Base-by-base conservation (phyloP, 306 rosid species). In the Fagus sylvatica region DNA sequence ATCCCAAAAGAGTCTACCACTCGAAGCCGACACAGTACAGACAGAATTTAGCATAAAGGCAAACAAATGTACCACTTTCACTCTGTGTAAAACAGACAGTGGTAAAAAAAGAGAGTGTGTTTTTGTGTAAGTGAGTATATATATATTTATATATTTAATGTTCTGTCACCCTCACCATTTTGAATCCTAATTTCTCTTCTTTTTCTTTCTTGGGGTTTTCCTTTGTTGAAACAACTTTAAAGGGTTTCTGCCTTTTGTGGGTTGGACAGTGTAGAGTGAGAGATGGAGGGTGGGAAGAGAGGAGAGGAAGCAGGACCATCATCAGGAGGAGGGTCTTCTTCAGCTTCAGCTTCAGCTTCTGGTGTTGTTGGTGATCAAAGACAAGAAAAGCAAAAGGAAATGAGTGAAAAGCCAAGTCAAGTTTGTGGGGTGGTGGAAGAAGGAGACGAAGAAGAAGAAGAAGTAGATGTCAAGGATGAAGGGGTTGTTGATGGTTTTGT, bases 301-400 rank as follows among this genome's bases (percentile, higher is more conserved):
- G 78, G 76, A 79, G 84, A 80, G 53, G 91, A 80, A 81, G 88
- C 88, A 74, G 97, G 96, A 66, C 89, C 93, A 55, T 84, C 98
- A 19, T 92, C 96, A 4, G 79, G 74, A 54, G 81, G 76, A 54
- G 71, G 73, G 43, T 56, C 67, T 76, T 78, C 70, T 5, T 71
- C 85, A 72, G 74, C 84, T 71, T 87, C 83, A 71, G 73, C 70
- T 7, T 71, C 81, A 60, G 77, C 84, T 75, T 87, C 83, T 72
- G 84, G 69, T 55, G 84, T 60, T 54, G 19, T 77, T 76, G 85
- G 73, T 55, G 84, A 64, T 17, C 79, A 64, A 37, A 84, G 71
- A 56, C 79, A 30, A 43, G 85, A 87, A n/a, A 78, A 57, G 53
- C 80, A 41, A 17, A 39, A 74, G 82, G 74, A 76, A 76, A 74